phyloP scores from a whole-genome alignment of 2,329 filamentous ascomycete genomes.

The Ophiostoma populinum region DNA sequence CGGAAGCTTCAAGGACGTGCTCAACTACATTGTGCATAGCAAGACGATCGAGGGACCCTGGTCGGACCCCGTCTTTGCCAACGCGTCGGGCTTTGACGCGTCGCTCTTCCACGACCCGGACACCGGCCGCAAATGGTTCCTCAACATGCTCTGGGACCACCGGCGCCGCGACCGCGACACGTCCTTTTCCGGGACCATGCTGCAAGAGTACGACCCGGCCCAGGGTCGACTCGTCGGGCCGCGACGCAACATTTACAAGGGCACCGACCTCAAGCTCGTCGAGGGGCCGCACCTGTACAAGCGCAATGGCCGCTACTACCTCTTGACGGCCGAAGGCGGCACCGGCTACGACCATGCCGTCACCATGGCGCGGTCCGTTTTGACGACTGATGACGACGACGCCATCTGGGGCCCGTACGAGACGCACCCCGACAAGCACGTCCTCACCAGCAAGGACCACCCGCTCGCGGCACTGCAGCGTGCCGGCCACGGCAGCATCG shows the following conservation, averaged over 20 bases:
- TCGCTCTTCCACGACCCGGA: conserved; percentile 37
- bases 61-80: conserved; percentile 42
- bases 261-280: conserved; percentile 34
- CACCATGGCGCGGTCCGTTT: conserved; percentile 34
- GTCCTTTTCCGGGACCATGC: conserved; percentile 36
- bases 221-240: conserved; percentile 35
- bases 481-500: conserved; percentile 35
- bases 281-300: conserved; percentile 44
- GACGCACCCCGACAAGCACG: conserved; percentile 36
- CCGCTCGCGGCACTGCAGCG: conserved; percentile 32
- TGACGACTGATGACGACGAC: conserved; percentile 13
- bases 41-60: conserved; percentile 38
- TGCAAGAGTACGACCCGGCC: conserved; percentile 38
- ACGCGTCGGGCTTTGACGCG: conserved; percentile 38
- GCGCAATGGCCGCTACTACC: conserved; percentile 40
- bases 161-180: conserved; percentile 22
- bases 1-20: conserved; percentile 30
- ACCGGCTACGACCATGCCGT: conserved; percentile 42
- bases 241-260: conserved; percentile 34
- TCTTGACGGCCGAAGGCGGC: conserved; percentile 41
- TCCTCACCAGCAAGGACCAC: conserved; percentile 35
- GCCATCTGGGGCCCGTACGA: conserved; percentile 44
- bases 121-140: conserved; percentile 36
- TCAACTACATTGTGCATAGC: conserved; percentile 37
- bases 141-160: conserved; percentile 40